Evolutionary conservation across 2,329 filamentous ascomycete species (phyloP).

Genomic region (Rutstroemia sp.): DNA sequence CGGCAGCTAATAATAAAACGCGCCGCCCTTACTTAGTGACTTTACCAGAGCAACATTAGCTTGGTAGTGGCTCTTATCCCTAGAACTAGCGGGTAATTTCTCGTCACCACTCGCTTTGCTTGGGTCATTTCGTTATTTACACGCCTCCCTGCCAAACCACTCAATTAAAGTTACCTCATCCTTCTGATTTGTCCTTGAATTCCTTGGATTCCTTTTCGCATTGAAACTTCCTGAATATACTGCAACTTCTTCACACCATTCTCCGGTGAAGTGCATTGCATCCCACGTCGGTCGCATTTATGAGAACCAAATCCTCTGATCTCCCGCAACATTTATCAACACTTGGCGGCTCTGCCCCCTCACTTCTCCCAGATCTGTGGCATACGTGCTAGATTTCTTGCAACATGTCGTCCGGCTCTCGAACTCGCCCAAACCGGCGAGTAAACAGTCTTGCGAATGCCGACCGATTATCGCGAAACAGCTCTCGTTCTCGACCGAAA

Average conservation of each 20-base stretch:
- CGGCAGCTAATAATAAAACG: no score
- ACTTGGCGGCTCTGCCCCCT: neutral
- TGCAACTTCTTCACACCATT: no score
- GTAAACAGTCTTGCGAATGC: conserved; percentile 25
- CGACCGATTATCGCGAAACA: conserved; percentile 22
- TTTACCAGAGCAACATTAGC: no score
- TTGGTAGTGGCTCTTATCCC: no score
- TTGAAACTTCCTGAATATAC: neutral
- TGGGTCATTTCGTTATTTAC: neutral
- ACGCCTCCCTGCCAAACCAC: no score
- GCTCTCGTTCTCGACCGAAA: conserved; percentile 39
- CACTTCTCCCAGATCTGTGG: neutral
- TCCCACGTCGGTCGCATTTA: neutral
- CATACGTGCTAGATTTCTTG: neutral
- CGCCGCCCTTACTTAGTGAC: no score
- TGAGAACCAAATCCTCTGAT: neutral
- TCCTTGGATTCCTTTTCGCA: neutral
- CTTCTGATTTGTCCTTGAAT: neutral
- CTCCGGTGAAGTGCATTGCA: no score
- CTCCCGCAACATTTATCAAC: neutral
- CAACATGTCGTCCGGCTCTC: conserved; percentile 25
- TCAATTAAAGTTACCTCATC: no score
- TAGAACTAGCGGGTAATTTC: no score
- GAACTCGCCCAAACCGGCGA: conserved; percentile 24
- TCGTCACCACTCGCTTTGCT: no score